phyloP scores from a whole-genome alignment of 805 yeast species.

The Pichia membranifaciens region DNA sequence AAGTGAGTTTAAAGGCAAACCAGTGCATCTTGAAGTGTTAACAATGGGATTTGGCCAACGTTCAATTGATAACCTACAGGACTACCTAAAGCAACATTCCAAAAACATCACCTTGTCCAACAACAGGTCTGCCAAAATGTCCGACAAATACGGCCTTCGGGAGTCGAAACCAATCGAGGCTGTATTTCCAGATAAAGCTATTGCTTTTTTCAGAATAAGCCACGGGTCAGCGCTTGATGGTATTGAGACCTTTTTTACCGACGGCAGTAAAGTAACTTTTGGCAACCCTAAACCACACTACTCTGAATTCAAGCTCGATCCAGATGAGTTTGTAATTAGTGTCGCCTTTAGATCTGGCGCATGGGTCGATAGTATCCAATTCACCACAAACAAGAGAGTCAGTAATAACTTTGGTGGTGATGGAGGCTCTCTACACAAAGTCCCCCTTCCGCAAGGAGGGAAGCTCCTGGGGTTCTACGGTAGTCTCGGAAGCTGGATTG shows the following conservation, averaged over 20 bases:
- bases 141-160: conserved; percentile 26
- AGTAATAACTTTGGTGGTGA: conserved; percentile 61
- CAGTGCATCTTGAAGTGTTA: conserved; percentile 48
- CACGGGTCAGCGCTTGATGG: conserved; percentile 84
- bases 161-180: conserved; percentile 11
- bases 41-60: conserved; percentile 57
- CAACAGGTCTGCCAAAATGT: conserved; percentile 15
- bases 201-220: conserved; percentile 56
- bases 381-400: conserved; percentile 55
- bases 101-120: conserved; percentile 16
- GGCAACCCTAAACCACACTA: conserved; percentile 52
- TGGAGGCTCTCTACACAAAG: conserved; percentile 53
- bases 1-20: conserved; percentile 28
- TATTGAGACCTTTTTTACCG: conserved; percentile 45
- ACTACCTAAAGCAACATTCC: conserved; percentile 24
- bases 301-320: conserved; percentile 48
- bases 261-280: conserved; percentile 26
- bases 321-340: conserved; percentile 56
- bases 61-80: conserved; percentile 43
- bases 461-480: conserved; percentile 69
- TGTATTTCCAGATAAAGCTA: conserved; percentile 15
- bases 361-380: conserved; percentile 86
- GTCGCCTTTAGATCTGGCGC: conserved; percentile 67
- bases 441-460: conserved; percentile 61
- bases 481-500: conserved; percentile 61